Base-by-base conservation (phyloP, 805 yeast species). In the Wickerhamomyces rabaulensis region DNA sequence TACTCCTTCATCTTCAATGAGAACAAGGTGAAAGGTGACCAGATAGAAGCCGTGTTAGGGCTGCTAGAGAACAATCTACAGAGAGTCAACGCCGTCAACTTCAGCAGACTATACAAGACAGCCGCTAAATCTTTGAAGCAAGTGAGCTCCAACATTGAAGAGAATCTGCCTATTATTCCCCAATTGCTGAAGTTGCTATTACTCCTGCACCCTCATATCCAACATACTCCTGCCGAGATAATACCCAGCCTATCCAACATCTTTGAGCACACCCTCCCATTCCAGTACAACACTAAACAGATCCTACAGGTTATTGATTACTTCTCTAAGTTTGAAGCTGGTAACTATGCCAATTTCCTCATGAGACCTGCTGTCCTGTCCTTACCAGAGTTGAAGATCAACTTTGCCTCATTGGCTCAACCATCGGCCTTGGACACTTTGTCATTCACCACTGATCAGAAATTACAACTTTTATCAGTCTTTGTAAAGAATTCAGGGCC, bases 1-100 rank as follows among this genome's bases (percentile, higher is more conserved):
- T 70, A 49, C 46, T 50, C 46, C 22, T 52, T 46, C 23, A 55
- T 45, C 33, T 55, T 42, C 51, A 53, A 26, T 43, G 44, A 38
- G 7, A 56, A 54, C 27, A 7, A 40, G 3, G 19, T 13, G 9
- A 43, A 51, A 7, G n/a, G 44, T 9, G 19, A 22, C 26, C 52
- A 47, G 44, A 44, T 43, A 16, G 48, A 29, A 12, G 9, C 12
- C 4, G 20, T 36, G n/a, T 10, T 13, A 4, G 19, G 9, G 6
- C 20, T 36, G 16, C 3, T 13, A 36, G 23, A 19, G 3, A 7
- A 12, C 4, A 20, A 36, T n/a, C 25, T 20, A 6, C 5, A 8
- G 12, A 19, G 12, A 3, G 13, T 36, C n/a, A 36, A 12, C 2
- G n/a, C 39, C 9, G 19, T 20, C 10, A 36, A 36, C 39, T 19